phyloP scores from a whole-genome alignment of 345 rosid genomes.

The Pseudoturritis turrita region DNA sequence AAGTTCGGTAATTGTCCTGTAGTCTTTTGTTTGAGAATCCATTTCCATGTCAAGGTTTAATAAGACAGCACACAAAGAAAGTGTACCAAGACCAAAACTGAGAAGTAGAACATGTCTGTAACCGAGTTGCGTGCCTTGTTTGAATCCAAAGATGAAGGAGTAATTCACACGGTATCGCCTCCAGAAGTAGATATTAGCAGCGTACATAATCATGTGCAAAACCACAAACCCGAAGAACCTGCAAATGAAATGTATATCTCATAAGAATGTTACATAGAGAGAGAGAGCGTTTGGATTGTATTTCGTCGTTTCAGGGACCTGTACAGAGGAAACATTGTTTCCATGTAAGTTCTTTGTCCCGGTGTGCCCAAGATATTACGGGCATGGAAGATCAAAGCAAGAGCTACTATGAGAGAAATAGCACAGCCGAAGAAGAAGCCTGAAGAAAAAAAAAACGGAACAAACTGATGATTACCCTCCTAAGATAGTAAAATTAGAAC shows the following conservation, averaged over 20 bases:
- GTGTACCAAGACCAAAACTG: constrained; percentile 50
- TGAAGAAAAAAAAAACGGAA: constrained; percentile 20
- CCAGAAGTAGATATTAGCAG: constrained; percentile 65
- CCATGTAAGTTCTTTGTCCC: constrained; percentile 53
- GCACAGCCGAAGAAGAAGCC: constrained; percentile 65
- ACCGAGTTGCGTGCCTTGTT: constrained; percentile 66
- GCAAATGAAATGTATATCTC: constrained; percentile 25
- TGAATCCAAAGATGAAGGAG: constrained; percentile 65
- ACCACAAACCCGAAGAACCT: constrained; percentile 64
- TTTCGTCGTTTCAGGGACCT: constrained; percentile 26
- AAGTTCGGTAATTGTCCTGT: constrained; percentile 49
- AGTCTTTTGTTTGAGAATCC: constrained; percentile 51
- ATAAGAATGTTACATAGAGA: background rate
- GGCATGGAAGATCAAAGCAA: constrained; percentile 44
- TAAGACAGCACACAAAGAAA: constrained; percentile 46
- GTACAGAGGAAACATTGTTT: constrained; percentile 71
- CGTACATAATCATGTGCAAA: constrained; percentile 57
- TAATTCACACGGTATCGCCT: constrained; percentile 63
- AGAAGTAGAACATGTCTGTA: constrained; percentile 59
- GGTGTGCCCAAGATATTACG: constrained; percentile 39
- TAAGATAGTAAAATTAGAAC: no score
- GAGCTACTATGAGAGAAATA: constrained; percentile 52
- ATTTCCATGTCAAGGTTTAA: constrained; percentile 81
- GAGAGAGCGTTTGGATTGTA: background rate
- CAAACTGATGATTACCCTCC: background rate